Base-by-base conservation (phyloP, 2,329 filamentous ascomycete genomes). In the Fusarium miscanthi region DNA sequence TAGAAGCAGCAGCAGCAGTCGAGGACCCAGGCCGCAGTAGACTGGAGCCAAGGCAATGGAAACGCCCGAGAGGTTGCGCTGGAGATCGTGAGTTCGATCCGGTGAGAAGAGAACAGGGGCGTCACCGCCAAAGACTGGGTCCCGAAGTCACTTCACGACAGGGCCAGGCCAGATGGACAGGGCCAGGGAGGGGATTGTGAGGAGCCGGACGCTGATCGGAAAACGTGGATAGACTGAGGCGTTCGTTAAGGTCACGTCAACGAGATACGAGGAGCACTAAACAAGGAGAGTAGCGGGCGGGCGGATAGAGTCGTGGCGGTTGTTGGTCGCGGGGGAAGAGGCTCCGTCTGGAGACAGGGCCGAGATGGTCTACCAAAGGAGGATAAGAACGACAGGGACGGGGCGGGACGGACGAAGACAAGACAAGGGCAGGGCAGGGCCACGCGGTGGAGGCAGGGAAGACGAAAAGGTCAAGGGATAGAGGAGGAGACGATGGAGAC, bases 271-370 rank as follows among this genome's bases (percentile, higher is more conserved):
- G 53, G 62, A 45, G 14, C 30, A 41, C 54, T 45, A 72, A 52
- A 63, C 60, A 64, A 46, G 25, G 30, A 53, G 49, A 53, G 49
- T 30, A n/a, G 49, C 23, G 57, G 65, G 33, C 33, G 57, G 62
- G 59, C 69, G 73, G 69, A 70, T 49, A 66, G 69, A 66, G 60
- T 73, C 69, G 74, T 73, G 59, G 63, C 67, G 56, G 66, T 70
- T 63, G 62, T 49, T 63, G 66, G 73, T 68, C 73, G 74, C 75
- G 70, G 74, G 73, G 72, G 69, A 64, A 72, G 75, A 77, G 74
- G 74, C 75, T 77, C 75, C 66, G 75, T 69, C 75, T 77, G 73
- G 75, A 77, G 74, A 73, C 74, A 73, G 54, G 69, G 60, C 75
- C 73, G 71, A 77, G 74, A 73, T 77, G 65, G 45, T 60, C 58